These are phyloP conservation scores for Tylopilus orsonianus DNA, from an alignment of 1,284 basidiomycete species.

Conservation along the genomic window DNA sequence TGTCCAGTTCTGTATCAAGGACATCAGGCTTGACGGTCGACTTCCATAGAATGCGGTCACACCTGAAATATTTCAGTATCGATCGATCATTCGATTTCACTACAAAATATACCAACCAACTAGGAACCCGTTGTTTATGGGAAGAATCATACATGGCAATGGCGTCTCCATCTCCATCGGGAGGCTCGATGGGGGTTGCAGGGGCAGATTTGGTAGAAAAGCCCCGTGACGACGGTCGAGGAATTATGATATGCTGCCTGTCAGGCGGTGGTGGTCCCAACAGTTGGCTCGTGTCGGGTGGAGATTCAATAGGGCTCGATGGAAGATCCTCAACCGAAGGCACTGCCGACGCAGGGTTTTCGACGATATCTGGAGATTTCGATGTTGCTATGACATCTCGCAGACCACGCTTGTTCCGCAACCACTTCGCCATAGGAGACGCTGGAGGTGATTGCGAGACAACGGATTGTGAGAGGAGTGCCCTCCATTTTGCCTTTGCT, in stretches of 20 bases:
- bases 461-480: conserved; percentile 39
- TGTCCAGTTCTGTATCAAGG: conserved; percentile 39
- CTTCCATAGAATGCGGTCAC: conserved; percentile 79
- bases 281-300: conserved; percentile 9
- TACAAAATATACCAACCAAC: conserved; percentile 51
- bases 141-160: conserved; percentile 77
- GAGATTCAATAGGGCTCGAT: conserved; percentile 22
- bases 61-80: conserved; percentile 44
- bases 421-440: conserved; percentile 35
- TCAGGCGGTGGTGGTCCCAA: conserved; percentile 23
- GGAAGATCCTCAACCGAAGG: conserved; percentile 29
- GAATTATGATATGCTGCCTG: conserved; percentile 33
- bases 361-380: conserved; percentile 28
- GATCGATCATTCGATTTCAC: background rate
- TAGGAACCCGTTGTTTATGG: conserved; percentile 76
- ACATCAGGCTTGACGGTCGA: conserved; percentile 56
- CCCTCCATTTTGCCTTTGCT: conserved; percentile 59
- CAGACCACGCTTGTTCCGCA: conserved; percentile 24
- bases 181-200: conserved; percentile 38
- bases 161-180: conserved; percentile 41
- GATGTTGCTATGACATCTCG: conserved; percentile 11
- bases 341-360: conserved; percentile 25
- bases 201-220: conserved; percentile 37
- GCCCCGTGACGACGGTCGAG: conserved; percentile 41
- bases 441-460: conserved; percentile 36